Evolutionary conservation across 306 rosid species (phyloP).

Genomic region (Rosa persica): DNA sequence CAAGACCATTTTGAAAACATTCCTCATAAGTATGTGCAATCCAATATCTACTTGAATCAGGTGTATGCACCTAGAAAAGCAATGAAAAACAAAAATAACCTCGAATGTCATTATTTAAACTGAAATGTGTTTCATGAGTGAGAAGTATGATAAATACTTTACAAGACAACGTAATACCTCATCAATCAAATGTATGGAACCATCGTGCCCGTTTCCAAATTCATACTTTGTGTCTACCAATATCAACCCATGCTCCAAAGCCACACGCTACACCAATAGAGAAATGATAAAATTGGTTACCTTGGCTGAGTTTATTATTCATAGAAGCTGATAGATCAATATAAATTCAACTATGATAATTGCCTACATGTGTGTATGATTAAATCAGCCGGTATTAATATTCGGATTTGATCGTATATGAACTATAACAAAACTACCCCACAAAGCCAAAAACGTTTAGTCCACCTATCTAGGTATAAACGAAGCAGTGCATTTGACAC

Average conservation of each 20-base stretch:
- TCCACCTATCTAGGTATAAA: not conserved
- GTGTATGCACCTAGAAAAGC: constrained; percentile 71
- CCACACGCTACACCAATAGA: constrained; percentile 63
- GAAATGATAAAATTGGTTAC: constrained; percentile 3
- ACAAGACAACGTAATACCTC: constrained; percentile 52
- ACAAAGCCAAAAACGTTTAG: not conserved
- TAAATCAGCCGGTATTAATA: constrained; percentile 2
- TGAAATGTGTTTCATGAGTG: not conserved
- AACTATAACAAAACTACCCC: not conserved
- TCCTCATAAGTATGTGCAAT: constrained; percentile 77
- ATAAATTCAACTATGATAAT: not conserved
- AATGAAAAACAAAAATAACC: not conserved
- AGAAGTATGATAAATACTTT: not conserved
- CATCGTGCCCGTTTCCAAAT: constrained; percentile 86
- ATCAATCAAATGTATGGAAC: constrained; percentile 81
- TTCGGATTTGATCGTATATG: not conserved
- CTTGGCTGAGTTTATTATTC: not conserved
- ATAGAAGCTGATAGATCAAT: not conserved
- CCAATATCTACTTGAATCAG: constrained; percentile 99
- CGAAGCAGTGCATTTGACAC: not conserved
- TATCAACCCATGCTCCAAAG: constrained; percentile 89
- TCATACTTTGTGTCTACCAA: constrained; percentile 96
- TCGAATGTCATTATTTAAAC: constrained; percentile 20
- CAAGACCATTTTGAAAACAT: constrained; percentile 69
- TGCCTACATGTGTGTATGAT: not conserved